Evolutionary conservation across 129 eudicot species (phyloP).

Genomic region (Chrysanthemum seticuspe): DNA sequence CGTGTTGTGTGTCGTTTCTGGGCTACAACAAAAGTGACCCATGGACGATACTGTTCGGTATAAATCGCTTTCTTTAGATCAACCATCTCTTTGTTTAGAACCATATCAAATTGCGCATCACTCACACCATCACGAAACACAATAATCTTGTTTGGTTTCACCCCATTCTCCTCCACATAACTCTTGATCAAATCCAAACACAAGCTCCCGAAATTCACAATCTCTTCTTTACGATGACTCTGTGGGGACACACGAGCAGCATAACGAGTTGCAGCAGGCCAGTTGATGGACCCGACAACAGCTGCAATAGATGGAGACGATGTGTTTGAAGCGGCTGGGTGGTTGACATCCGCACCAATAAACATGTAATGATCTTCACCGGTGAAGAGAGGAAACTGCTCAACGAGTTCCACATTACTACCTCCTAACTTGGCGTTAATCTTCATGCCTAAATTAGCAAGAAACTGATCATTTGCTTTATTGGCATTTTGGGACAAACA

Average conservation of each 20-base stretch:
- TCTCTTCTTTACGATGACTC: slow-evolving; percentile 53
- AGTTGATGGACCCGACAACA: slow-evolving; percentile 69
- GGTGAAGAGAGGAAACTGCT: slow-evolving; percentile 40
- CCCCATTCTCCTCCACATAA: slow-evolving; percentile 41
- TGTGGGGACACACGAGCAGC: slow-evolving; percentile 65
- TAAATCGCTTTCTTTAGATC: slow-evolving; percentile 47
- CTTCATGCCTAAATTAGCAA: slow-evolving; percentile 68
- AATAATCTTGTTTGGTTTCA: slow-evolving; percentile 54
- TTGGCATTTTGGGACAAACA: slow-evolving; percentile 45
- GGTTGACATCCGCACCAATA: slow-evolving; percentile 89
- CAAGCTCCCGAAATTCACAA: slow-evolving; percentile 50
- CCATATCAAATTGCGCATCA: slow-evolving; percentile 81
- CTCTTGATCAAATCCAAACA: slow-evolving; percentile 53
- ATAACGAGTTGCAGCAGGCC: slow-evolving; percentile 65
- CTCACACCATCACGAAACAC: slow-evolving; percentile 91
- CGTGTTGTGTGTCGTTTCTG: slow-evolving; percentile 84
- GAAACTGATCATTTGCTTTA: slow-evolving; percentile 52
- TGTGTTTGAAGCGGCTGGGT: slow-evolving; percentile 49
- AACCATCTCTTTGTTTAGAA: slow-evolving; percentile 54
- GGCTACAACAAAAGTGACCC: slow-evolving; percentile 64
- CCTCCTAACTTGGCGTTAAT: slow-evolving; percentile 89
- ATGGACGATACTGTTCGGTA: slow-evolving; percentile 43
- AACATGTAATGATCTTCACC: slow-evolving; percentile 55
- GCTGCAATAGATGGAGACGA: slow-evolving; percentile 74
- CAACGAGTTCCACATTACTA: slow-evolving; percentile 53